Evolutionary conservation across 2,329 filamentous ascomycete species (phyloP).

Genomic region (Pyricularia grisea): DNA sequence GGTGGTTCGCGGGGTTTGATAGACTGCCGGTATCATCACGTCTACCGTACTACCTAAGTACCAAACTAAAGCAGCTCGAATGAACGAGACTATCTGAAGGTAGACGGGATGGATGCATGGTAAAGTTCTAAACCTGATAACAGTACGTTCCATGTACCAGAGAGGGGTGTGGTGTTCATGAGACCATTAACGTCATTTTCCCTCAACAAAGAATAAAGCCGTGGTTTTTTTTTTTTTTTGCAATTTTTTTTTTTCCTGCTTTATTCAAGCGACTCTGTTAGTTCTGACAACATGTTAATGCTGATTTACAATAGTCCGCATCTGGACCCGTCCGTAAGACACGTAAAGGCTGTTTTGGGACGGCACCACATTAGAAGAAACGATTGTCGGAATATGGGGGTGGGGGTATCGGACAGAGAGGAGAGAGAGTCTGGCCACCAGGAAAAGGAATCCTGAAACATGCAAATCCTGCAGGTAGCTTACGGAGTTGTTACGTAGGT

Average conservation of each 20-base stretch:
- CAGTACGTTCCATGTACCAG: background rate
- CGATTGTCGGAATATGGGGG: background rate
- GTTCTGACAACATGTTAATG: background rate
- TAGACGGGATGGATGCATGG: background rate
- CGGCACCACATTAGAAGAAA: background rate
- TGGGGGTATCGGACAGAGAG: background rate
- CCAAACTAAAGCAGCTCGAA: background rate
- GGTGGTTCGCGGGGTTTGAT: background rate
- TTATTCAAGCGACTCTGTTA: background rate
- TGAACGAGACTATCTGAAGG: background rate
- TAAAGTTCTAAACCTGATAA: background rate
- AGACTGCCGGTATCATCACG: background rate
- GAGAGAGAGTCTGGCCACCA: background rate
- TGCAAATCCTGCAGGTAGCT: background rate
- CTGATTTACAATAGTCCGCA: background rate
- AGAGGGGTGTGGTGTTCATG: background rate
- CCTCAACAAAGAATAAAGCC: background rate
- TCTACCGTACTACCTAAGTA: too few species aligned
- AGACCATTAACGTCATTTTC: background rate
- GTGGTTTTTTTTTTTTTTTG: background rate
- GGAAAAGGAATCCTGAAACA: background rate
- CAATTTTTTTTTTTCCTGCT: background rate
- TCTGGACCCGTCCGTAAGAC: background rate
- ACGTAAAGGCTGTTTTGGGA: background rate
- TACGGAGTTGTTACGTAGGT: background rate